phyloP scores from a whole-genome alignment of 2,329 filamentous ascomycete species.

The Alternaria postmessia region DNA sequence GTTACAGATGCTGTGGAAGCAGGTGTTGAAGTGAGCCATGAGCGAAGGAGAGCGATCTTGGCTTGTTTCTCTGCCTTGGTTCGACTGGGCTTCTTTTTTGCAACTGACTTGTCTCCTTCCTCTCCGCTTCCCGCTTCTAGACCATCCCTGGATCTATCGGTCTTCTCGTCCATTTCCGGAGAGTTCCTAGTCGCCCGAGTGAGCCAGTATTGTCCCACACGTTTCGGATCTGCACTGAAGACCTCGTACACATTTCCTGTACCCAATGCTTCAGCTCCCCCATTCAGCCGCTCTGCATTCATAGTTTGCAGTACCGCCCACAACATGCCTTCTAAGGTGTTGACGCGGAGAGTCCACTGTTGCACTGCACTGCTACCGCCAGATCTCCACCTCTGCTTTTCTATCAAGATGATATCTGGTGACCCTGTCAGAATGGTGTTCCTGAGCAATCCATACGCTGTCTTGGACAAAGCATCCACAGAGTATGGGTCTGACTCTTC shows the following conservation, averaged over 20 bases:
- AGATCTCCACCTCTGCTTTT: conserved; percentile 70
- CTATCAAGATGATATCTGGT: conserved; percentile 76
- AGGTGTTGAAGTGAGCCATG: conserved; percentile 37
- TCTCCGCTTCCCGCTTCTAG: conserved; percentile 13
- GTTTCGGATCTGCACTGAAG: conserved; percentile 46
- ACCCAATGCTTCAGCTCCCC: neutral
- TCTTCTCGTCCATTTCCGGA: conserved; percentile 1
- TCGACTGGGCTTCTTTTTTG: conserved; percentile 49
- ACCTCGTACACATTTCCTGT: conserved; percentile 22
- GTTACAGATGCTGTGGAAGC: conserved; percentile 16
- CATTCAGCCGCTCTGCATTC: neutral
- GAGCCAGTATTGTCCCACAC: conserved; percentile 51
- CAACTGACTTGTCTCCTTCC: conserved; percentile 21
- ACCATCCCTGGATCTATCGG: neutral
- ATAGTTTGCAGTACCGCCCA: conserved; percentile 64
- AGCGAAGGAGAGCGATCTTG: conserved; percentile 69
- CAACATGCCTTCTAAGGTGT: conserved; percentile 82
- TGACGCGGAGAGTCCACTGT: conserved; percentile 85
- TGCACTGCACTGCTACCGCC: conserved; percentile 70
- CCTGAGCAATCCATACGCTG: conserved; percentile 64
- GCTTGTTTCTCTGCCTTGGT: conserved; percentile 61
- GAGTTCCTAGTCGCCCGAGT: conserved; percentile 19
- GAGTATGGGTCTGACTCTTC: conserved; percentile 56
- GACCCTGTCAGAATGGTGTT: conserved; percentile 60
- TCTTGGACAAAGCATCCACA: conserved; percentile 61